Percentiles rank a stretch among this genome's conserved stretches.
These are phyloP conservation scores for Chlorokybus atmophyticus DNA, from an alignment of 139 green algal species.

Conservation along the genomic window DNA sequence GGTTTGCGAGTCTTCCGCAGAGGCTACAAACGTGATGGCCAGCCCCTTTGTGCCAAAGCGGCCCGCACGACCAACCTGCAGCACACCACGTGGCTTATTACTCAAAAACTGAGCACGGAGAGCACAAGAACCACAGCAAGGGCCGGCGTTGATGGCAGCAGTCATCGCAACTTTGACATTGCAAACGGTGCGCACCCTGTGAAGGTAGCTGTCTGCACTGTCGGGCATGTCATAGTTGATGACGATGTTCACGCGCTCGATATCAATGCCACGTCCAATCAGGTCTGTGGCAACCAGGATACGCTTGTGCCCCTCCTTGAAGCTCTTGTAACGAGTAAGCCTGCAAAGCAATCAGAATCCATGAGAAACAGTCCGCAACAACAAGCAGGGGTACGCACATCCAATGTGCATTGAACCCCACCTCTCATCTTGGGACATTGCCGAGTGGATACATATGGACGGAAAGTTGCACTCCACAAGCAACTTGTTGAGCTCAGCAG, in stretches of 20 bases:
- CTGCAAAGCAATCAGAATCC: conserved; percentile 10
- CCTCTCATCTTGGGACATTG: conserved; percentile 78
- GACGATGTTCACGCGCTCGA: conserved; percentile 99
- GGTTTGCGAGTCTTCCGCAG: conserved; percentile 62
- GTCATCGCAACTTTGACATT: too few species aligned
- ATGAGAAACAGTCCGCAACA: too few species aligned
- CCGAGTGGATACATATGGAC: conserved; percentile 75
- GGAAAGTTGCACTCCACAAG: conserved; percentile 98
- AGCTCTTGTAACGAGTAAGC: conserved; percentile 71
- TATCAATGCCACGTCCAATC: conserved; percentile 91
- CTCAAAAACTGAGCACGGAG: too few species aligned
- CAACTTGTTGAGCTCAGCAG: conserved; percentile 75
- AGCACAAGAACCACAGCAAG: too few species aligned
- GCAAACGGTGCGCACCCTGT: conserved; percentile 52
- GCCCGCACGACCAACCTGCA: conserved; percentile 80
- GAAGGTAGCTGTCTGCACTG: conserved; percentile 96
- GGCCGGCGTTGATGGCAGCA: too few species aligned
- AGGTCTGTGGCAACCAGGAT: conserved; percentile 98
- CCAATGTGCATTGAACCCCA: too few species aligned
- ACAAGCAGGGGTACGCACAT: too few species aligned
- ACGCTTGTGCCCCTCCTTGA: conserved; percentile 91
- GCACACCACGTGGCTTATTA: too few species aligned
- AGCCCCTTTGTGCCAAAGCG: conserved; percentile 98
- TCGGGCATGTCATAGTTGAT: conserved; percentile 99
- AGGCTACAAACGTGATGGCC: conserved; percentile 96